Evolutionary conservation across 1,284 basidiomycete genomes (phyloP).

Genomic region (Coniferiporia sulphurascens): DNA sequence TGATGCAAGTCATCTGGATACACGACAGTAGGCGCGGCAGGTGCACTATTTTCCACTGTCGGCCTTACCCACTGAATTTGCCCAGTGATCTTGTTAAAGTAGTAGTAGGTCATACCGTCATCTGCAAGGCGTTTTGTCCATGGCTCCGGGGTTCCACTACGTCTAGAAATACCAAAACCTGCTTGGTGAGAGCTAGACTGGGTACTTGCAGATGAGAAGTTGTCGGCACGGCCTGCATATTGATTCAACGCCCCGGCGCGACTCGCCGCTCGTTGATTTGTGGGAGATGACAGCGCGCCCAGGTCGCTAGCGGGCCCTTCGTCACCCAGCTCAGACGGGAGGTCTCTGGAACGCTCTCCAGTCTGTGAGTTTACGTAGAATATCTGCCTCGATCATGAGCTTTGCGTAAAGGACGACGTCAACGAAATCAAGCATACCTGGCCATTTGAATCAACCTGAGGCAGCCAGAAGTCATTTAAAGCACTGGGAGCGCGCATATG

Average conservation of each 20-base stretch:
- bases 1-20: constrained; percentile 5
- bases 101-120: constrained; percentile 81
- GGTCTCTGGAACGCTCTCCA: constrained; percentile 79
- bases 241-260: constrained; percentile 46
- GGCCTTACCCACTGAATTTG: constrained; percentile 66
- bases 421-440: constrained; percentile 42
- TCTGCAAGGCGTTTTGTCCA: constrained; percentile 80
- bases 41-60: constrained; percentile 27
- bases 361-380: constrained; percentile 93
- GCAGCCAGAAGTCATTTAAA: constrained; percentile 75
- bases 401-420: not conserved
- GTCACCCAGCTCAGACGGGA: constrained; percentile 71
- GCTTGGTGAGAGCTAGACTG: constrained; percentile 30
- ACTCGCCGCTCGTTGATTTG: constrained; percentile 49
- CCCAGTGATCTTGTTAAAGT: constrained; percentile 69
- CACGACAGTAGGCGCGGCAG: not conserved
- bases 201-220: constrained; percentile 19
- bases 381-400: constrained; percentile 40
- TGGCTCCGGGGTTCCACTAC: constrained; percentile 62
- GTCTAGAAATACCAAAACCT: constrained; percentile 58
- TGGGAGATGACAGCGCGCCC: constrained; percentile 48
- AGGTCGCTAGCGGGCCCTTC: constrained; percentile 53
- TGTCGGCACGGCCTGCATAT: constrained; percentile 24
- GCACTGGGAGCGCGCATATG: constrained; percentile 22
- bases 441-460: constrained; percentile 65